Base-by-base conservation (phyloP, 2,329 filamentous ascomycete genomes). In the Drechslerella dactyloides region DNA sequence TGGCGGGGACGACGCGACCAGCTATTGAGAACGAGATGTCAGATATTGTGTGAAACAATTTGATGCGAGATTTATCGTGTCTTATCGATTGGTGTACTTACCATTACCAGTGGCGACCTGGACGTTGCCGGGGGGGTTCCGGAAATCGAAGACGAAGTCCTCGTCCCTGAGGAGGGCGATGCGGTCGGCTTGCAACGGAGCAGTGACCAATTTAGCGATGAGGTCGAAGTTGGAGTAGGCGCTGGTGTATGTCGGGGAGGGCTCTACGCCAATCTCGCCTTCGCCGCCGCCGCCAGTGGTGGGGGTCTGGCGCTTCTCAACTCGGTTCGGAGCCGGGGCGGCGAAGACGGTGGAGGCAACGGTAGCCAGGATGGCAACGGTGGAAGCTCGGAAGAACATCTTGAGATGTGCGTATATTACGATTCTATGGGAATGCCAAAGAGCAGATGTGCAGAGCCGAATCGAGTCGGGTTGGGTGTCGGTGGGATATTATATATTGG, bases 71-170 rank as follows among this genome's bases (percentile, higher is more conserved):
- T 13, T 10, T 27, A 8, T 57, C 7, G 30, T 50, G 2, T 37
- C 19, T 51, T 13, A 48, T 8, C 7, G 15, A n/a, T 17, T 48
- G 5, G 27, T 33, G 7, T 19, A 70, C 66, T 70, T 70, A 70
- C 66, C 66, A 70, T 70, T 70, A 64, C 66, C 66, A 11, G 66
- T 70, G 54, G 66, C 66, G 27, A 70, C 66, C 21, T 59, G 46
- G 15, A 70, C 23, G 13, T 24, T 17, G 30, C 66, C 66, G 13
- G 44, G 42, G n/a, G 59, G 59, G 51, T 70, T 70, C 24, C 66
- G 80, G 78, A 85, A 84, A 77, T 83, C 80, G 78, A 83, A 85
- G 76, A 83, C 76, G 77, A 84, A 84, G 69, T 84, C 78, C 2
- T 78, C 65, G 74, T 84, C 78, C 10, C 81, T 77, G 15, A 80